Conservation (phyloP, 164 flowering plant genomes). For the Santalum album region DNA sequence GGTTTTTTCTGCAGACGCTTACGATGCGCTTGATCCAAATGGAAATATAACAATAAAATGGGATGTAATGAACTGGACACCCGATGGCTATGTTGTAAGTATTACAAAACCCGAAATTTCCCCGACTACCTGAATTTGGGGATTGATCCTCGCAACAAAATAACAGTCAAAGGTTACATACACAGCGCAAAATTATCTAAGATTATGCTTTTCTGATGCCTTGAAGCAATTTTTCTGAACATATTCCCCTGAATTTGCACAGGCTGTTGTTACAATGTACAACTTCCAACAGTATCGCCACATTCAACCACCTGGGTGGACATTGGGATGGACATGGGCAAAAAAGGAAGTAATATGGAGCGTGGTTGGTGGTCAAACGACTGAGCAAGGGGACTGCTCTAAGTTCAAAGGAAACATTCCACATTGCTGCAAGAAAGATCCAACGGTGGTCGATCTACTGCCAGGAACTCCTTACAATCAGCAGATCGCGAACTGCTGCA, state of each 20-base stretch:
- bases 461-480: slow-evolving; percentile 4
- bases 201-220: no score
- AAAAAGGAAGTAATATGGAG: slow-evolving; percentile 3
- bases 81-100: neutral
- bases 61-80: neutral
- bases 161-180: no score
- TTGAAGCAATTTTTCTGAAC: no score
- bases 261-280: slow-evolving; percentile 3
- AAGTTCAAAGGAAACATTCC: neutral
- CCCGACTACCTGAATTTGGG: no score
- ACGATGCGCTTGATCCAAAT: neutral
- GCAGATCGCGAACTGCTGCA: slow-evolving; percentile 1
- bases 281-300: slow-evolving; percentile 5
- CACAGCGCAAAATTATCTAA: no score
- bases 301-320: slow-evolving; percentile 3
- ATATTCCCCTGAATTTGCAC: no score
- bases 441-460: neutral
- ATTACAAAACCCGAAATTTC: neutral
- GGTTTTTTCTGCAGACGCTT: neutral
- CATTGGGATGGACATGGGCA: slow-evolving; percentile 2
- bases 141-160: no score
- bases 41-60: slow-evolving; percentile 1
- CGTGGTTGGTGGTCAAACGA: slow-evolving; percentile 3
- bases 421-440: slow-evolving; percentile 1
- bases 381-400: slow-evolving; percentile 3